Conservation (phyloP, 805 yeast genomes). For the Yamadazyma kitorensis region DNA sequence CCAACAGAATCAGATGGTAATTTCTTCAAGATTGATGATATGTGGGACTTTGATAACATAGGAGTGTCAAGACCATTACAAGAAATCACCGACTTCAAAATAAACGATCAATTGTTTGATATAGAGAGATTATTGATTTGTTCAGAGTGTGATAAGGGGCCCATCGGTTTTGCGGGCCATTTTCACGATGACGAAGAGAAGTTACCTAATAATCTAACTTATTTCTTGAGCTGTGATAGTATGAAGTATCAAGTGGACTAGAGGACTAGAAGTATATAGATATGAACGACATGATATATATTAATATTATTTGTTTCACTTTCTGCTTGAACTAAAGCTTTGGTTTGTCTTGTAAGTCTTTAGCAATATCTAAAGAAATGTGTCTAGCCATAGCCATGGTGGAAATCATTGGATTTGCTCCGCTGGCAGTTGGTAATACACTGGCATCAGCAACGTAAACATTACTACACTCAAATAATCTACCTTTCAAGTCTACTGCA, state of each 20-base stretch:
- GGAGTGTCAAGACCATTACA: conserved; percentile 59
- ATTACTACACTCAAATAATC: conserved; percentile 46
- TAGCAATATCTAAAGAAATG: conserved; percentile 35
- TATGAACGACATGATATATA: neutral
- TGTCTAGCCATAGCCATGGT: conserved; percentile 47
- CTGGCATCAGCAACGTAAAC: conserved; percentile 51
- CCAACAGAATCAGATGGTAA: neutral
- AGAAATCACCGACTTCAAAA: conserved; percentile 20
- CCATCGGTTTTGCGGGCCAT: conserved; percentile 63
- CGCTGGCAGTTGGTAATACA: conserved; percentile 51
- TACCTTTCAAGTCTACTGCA: conserved; percentile 44
- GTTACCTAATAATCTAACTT: conserved; percentile 31
- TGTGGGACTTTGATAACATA: conserved; percentile 79
- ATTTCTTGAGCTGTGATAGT: conserved; percentile 47
- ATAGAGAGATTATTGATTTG: conserved; percentile 60
- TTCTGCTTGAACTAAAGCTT: conserved; percentile 19
- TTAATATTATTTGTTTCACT: neutral
- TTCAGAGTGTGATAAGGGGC: conserved; percentile 78
- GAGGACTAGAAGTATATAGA: conserved; percentile 5
- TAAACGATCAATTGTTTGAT: conserved; percentile 17
- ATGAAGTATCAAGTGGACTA: too few relatives aligned
- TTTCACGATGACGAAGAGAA: conserved; percentile 28
- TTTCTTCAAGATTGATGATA: conserved; percentile 51
- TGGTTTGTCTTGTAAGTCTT: conserved; percentile 26
- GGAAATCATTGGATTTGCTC: conserved; percentile 53